A percentile compares a stretch with the other conserved stretches of the same genome.
Evolutionary conservation across 2,329 filamentous ascomycete genomes (phyloP).

Genomic region (Ophiobolus disseminans): DNA sequence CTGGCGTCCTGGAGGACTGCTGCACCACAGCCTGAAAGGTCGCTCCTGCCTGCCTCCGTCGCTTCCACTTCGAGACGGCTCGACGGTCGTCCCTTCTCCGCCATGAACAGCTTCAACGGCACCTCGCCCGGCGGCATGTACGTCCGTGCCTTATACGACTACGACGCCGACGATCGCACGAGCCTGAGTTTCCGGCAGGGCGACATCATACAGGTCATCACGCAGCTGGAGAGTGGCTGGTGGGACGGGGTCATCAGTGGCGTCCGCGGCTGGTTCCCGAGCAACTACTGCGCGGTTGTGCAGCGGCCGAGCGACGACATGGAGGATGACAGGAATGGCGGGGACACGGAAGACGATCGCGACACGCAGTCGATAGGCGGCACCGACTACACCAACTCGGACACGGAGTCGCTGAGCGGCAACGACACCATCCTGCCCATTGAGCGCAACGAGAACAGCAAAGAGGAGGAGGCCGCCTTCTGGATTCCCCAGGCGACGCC

Average conservation of each 20-base stretch:
- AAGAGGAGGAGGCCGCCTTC: constrained; percentile 89
- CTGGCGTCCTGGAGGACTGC: constrained; percentile 3
- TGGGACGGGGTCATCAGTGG: constrained; percentile 99
- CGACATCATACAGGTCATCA: constrained; percentile 98
- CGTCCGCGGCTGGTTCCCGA: constrained; percentile 97
- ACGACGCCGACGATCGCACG: constrained; percentile 95
- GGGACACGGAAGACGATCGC: constrained; percentile 57
- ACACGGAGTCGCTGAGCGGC: constrained; percentile 54
- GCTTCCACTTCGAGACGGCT: constrained; percentile 7
- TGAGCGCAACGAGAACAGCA: constrained; percentile 66
- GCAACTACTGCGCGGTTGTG: constrained; percentile 95
- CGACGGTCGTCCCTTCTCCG: constrained; percentile 3
- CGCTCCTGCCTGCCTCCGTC: constrained; percentile 13
- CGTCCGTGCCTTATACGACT: constrained; percentile 92
- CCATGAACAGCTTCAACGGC: constrained; percentile 60
- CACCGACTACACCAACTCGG: constrained; percentile 50
- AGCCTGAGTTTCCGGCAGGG: constrained; percentile 96
- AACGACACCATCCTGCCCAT: constrained; percentile 63
- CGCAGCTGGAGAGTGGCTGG: constrained; percentile 97
- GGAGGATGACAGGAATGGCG: constrained; percentile 66
- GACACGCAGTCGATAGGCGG: constrained; percentile 56
- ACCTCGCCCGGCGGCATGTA: constrained; percentile 71
- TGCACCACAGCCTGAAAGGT: constrained; percentile 1
- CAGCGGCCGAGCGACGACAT: constrained; percentile 75
- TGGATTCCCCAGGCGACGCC: constrained; percentile 98